Evolutionary conservation across 2,329 filamentous ascomycete species (phyloP).

Genomic region (Claviceps arundinis): DNA sequence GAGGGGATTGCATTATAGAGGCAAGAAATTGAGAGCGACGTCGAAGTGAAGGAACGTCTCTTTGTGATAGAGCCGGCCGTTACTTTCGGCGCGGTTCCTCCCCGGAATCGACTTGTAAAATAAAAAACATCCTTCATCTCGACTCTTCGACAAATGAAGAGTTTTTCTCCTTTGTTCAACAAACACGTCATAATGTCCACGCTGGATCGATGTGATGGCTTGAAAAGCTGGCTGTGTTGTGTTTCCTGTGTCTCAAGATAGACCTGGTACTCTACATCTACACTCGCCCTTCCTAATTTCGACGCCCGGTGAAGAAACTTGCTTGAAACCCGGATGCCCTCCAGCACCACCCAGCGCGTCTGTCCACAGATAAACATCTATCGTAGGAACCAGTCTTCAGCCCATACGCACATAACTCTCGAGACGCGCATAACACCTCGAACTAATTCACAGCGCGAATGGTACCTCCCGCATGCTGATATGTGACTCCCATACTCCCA

Average conservation of each 20-base stretch:
- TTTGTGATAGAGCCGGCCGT: conserved; percentile 22
- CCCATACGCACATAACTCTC: too few species aligned
- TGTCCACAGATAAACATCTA: too few species aligned
- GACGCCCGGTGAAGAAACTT: too few species aligned
- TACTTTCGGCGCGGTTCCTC: conserved; percentile 19
- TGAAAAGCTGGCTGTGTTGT: background rate
- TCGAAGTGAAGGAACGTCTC: conserved; percentile 18
- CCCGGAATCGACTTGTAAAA: conserved; percentile 27
- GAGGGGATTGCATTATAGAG: conserved; percentile 26
- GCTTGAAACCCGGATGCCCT: too few species aligned
- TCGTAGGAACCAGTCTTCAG: too few species aligned
- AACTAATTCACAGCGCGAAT: too few species aligned
- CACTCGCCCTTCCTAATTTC: background rate
- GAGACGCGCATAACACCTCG: too few species aligned
- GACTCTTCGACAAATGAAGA: conserved; percentile 21
- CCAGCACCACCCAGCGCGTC: too few species aligned
- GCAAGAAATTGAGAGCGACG: conserved; percentile 26
- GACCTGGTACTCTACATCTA: background rate
- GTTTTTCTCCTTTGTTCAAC: conserved; percentile 13
- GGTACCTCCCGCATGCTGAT: too few species aligned
- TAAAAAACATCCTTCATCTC: conserved; percentile 30
- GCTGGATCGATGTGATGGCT: conserved; percentile 7
- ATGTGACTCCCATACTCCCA: too few species aligned
- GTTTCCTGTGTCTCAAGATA: background rate
- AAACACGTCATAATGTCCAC: conserved; percentile 12